Evolutionary conservation across 257 asterid genomes (phyloP).

Genomic region (Linderniella brevidens): DNA sequence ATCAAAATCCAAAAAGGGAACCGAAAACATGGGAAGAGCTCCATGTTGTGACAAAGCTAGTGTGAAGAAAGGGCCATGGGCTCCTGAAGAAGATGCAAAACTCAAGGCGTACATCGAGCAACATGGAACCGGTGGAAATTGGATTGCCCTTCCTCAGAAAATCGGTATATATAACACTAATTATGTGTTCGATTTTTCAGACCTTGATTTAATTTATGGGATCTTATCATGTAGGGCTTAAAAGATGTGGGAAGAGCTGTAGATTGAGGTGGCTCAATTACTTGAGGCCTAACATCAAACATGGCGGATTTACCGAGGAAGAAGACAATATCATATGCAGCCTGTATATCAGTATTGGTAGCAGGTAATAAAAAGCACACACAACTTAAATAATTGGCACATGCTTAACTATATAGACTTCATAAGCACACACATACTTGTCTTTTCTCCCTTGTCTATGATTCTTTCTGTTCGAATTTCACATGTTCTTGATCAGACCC

Average conservation of each 20-base stretch:
- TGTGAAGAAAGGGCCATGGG: conserved; percentile 95
- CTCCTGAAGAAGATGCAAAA: conserved; percentile 91
- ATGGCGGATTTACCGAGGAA: conserved; percentile 96
- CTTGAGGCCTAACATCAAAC: conserved; percentile 78
- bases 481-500: conserved; percentile 13
- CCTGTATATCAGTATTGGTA: conserved; percentile 94
- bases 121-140: conserved; percentile 71
- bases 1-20: background rate
- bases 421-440: conserved; percentile 22
- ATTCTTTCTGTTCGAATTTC: conserved; percentile 13
- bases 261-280: conserved; percentile 87
- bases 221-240: conserved; percentile 38
- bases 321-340: conserved; percentile 89
- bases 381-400: no score
- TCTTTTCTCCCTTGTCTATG: conserved; percentile 44
- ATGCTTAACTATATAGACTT: no score
- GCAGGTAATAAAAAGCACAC: no score
- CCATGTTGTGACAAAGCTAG: conserved; percentile 94
- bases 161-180: conserved; percentile 29
- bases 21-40: conserved; percentile 61
- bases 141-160: conserved; percentile 97
- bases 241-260: conserved; percentile 97
- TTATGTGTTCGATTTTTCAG: background rate
- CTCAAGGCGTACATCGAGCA: conserved; percentile 76
- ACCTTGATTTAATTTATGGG: background rate